Evolutionary conservation across 1,139 yeast genomes (phyloP), one percentile per base, ranked within the genome.

Genomic region (Kurtzmaniella quercitrusa): DNA sequence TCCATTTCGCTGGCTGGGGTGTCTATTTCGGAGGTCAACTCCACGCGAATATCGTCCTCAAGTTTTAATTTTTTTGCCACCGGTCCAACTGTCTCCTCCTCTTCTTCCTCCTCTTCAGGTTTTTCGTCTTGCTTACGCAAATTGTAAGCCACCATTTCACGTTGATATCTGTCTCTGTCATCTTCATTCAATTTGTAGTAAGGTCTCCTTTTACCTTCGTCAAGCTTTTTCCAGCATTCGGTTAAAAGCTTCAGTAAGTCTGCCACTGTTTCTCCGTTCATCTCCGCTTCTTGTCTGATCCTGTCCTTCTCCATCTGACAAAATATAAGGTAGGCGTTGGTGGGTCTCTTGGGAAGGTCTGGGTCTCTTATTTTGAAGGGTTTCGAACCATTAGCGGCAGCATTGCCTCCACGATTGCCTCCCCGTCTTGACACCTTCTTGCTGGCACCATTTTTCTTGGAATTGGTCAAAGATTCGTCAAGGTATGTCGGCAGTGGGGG

Each of bases 251-350:
- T 82, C 1, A 94, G 83, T 45, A 88, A 71, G 57, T 87, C 96
- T 33, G 68, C 67, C 7, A 41, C 44, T 18, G 72, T 70, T 36
- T 72, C 74, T 1, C 82, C 84, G 39, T 55, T 56, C 16, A 57
- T 59, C 39, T 67, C 72, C 44, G 60, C 65, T 48, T 82, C 80
- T 43, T 73, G 74, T 51, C 79, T 81, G 40, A 88, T 77, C 43
- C 78, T 72, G 43, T 87, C 96, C 62, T 88, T 86, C 57, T 88
- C 94, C 66, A 79, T 68, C 48, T 90, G 97, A 65, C 97, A 90
- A 59, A 86, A 90, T 43, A 88, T 78, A 50, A 89, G 70, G 57
- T 90, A 89, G 9, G 96, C 95, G 62, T 90, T 90, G 5, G 95
- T 85, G 14, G 96, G 96, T 54, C 95, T 75, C 55, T 87, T 87